Base-by-base conservation (phyloP, 176 grass and related monocot genomes). In the Ensete ventricosum region DNA sequence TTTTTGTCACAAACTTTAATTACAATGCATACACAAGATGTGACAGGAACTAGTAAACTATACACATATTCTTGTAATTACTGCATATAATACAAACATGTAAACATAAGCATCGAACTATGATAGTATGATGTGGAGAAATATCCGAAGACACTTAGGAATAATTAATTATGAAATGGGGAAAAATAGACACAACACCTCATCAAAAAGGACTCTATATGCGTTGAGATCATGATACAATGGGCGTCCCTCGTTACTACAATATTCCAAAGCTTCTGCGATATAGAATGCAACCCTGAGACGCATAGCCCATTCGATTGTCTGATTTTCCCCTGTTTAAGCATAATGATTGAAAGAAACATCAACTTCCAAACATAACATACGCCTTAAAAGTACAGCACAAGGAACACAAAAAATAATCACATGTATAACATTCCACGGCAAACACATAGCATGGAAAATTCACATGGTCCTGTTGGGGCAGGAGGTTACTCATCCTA, bases 231-330 rank as follows among this genome's bases (percentile, higher is more conserved):
- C 94, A 83, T 98, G 94, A 81, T 98, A 98, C 77, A 98, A 66
- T 69, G 88, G 88, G 34, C 90, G 87, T 43, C 86, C 90, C 50
- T 98, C 75, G 13, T 75, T 87, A 23, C 88, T 84, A 76, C 88
- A 93, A 63, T 91, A 93, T 62, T 98, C 90, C 75, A 98, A 80
- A 26, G 86, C 94, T 80, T 93, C 90, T 55, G 94, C 90, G 64
- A 98, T 98, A 64, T 88, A 86, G 54, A 81, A 83, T 57, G 90
- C 84, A 82, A 98, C 94, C 83, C 90, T 89, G 34, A 98, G 75
- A 16, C 94, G 94, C 94, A 98, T 98, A 76, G 94, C 90, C 94
- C 94, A 98, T 84, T 98, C 94, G 69, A 98, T 86, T 69, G 94
- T 89, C 80, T 98, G 94, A 65, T 87, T 93, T 85, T 98, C 94